These are phyloP conservation scores for Tulasnella sp. DNA, from an alignment of 768 basidiomycete genomes.

Conservation along the genomic window DNA sequence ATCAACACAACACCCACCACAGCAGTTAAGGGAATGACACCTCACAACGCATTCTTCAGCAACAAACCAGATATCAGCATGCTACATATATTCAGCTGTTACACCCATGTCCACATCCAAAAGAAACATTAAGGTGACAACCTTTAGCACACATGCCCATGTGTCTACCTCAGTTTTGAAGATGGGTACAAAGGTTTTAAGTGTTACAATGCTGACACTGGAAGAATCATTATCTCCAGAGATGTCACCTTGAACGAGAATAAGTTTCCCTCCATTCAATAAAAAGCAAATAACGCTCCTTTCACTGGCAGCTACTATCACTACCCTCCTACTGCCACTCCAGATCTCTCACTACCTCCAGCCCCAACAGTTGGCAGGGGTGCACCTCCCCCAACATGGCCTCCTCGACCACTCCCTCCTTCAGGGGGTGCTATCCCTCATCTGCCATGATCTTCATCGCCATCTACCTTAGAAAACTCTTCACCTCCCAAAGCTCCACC, in stretches of 20 bases:
- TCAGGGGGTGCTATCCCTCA: not conserved
- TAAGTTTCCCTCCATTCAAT: not conserved
- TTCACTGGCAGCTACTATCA: not conserved
- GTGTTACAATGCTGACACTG: conserved; percentile 24
- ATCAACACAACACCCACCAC: too few species aligned
- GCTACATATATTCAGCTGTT: not conserved
- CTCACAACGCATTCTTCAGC: not conserved
- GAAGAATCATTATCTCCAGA: conserved; percentile 1
- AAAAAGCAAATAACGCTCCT: not conserved
- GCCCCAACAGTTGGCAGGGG: too few species aligned
- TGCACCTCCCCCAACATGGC: not conserved
- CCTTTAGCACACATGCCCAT: conserved; percentile 20
- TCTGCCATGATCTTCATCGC: not conserved
- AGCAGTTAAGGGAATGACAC: too few species aligned
- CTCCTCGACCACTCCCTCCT: not conserved
- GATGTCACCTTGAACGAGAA: too few species aligned
- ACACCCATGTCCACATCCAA: too few species aligned
- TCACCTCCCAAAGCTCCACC: too few species aligned
- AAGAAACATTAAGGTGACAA: not conserved
- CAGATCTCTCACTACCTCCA: too few species aligned
- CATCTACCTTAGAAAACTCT: too few species aligned
- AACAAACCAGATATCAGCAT: not conserved
- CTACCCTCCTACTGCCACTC: not conserved
- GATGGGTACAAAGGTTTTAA: conserved; percentile 31
- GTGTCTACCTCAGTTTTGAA: too few species aligned